Conservation (phyloP, 148 eudicot species). For the Diospyros kaki region DNA sequence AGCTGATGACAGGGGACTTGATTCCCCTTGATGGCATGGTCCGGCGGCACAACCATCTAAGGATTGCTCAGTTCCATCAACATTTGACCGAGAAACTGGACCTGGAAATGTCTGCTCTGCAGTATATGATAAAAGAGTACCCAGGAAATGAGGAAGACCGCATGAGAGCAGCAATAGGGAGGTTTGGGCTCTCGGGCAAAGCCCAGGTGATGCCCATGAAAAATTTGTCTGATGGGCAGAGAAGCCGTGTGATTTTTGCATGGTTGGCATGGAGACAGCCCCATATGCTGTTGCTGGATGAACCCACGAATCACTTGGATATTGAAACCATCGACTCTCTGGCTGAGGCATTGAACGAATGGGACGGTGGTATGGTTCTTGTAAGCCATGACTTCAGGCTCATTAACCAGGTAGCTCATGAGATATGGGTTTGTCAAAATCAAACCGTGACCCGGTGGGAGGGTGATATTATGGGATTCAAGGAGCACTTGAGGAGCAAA, state of each 20-base stretch:
- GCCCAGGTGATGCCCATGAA: constrained; percentile 94
- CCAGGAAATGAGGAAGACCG: constrained; percentile 82
- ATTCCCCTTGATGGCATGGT: constrained; percentile 82
- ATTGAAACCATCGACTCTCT: constrained; percentile 84
- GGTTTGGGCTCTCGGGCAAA: constrained; percentile 75
- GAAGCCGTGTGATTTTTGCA: constrained; percentile 74
- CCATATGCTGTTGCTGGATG: constrained; percentile 77
- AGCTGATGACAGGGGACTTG: constrained; percentile 92
- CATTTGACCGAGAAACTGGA: constrained; percentile 90
- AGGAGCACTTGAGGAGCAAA: constrained; percentile 65
- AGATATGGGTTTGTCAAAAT: constrained; percentile 91
- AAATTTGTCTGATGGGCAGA: constrained; percentile 79
- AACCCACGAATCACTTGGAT: constrained; percentile 93
- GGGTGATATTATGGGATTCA: constrained; percentile 82
- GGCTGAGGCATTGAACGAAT: constrained; percentile 84
- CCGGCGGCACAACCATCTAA: constrained; percentile 76
- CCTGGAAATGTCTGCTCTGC: constrained; percentile 67
- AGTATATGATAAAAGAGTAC: constrained; percentile 74
- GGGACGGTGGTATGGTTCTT: constrained; percentile 91
- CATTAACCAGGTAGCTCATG: constrained; percentile 89
- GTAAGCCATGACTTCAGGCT: constrained; percentile 92
- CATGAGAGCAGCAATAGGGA: constrained; percentile 79
- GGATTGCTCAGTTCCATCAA: constrained; percentile 87
- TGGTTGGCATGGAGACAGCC: constrained; percentile 87
- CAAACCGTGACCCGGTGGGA: constrained; percentile 71